Base-by-base conservation (phyloP, 257 asterid species). In the Oldenlandia corymbosa region DNA sequence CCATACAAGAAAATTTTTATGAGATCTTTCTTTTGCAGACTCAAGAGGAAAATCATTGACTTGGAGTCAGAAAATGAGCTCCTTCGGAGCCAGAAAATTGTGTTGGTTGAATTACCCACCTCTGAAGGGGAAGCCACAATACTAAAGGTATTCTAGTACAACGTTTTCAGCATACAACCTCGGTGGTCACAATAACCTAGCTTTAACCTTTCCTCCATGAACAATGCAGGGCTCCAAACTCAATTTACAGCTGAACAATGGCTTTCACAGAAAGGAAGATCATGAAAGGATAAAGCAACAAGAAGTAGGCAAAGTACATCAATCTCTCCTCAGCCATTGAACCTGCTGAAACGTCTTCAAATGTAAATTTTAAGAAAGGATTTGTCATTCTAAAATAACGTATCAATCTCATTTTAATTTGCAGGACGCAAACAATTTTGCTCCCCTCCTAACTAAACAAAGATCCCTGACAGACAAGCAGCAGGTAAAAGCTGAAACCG, bases 401-500 rank as follows among this genome's bases (percentile, higher is more conserved):
- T 31, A 56, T 57, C 45, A 67, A 26, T 65, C 60, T 51, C 30
- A 24, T 74, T 65, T 66, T 58, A 23, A 21, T 74, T 27, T 71
- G 76, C 84, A 90, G 95, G 95, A 90, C 16, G 49, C 81, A 26
- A 76, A 65, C 68, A 69, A 78, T 52, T 64, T 72, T 36, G 75
- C 76, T 45, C 80, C 88, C 52, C 70, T 64, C 62, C 87, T 90
- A 58, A 80, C 75, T 18, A 90, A 84, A 81, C 97, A 87, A 81
- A 87, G 86, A 85, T 87, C 95, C 66, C 76, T 90, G 73, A 87
- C 92, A 57, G 92, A 90, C 58, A 80, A 84, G 76, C 97, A 87
- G 78, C 97, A 90, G 94, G 97, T 83, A 84, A 52, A 54, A 53
- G 65, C n/a, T 59, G 49, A 73, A 69, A 67, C 31, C 51, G 31